A percentile compares a stretch with the other conserved stretches of the same genome.
Conservation (phyloP, 495 filamentous ascomycete species). For the Aspergillus indologenus region DNA sequence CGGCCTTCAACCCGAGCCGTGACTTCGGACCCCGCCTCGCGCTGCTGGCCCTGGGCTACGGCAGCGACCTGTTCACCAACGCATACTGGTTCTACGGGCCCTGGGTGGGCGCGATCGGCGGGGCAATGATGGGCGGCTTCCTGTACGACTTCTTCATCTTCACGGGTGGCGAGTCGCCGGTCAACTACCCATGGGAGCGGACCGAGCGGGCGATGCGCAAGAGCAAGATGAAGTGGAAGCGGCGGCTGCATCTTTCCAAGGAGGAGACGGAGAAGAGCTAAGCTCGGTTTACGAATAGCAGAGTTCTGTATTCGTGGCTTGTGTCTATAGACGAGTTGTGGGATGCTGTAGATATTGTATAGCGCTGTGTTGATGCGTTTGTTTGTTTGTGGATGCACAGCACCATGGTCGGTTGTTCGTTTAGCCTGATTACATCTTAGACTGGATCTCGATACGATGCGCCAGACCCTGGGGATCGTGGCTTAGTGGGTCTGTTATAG, state of each 20-base stretch:
- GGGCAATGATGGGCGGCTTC: slow-evolving; percentile 43
- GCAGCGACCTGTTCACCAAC: slow-evolving; percentile 35
- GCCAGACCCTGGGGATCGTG: not conserved
- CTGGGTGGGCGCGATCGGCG: slow-evolving; percentile 44
- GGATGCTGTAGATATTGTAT: not conserved
- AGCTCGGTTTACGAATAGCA: not conserved
- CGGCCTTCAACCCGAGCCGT: slow-evolving; percentile 48
- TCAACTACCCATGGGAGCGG: slow-evolving; percentile 47
- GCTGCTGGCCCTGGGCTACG: slow-evolving; percentile 43
- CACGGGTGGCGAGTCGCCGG: slow-evolving; percentile 49
- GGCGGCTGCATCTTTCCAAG: slow-evolving; percentile 23
- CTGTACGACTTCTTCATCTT: slow-evolving; percentile 56
- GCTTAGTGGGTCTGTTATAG: not conserved
- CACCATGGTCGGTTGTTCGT: too few species aligned
- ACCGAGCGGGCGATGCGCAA: slow-evolving; percentile 34
- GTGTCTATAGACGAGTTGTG: not conserved
- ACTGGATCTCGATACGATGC: not conserved
- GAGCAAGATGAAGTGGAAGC: slow-evolving; percentile 33
- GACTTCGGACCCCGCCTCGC: slow-evolving; percentile 50
- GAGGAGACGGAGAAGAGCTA: slow-evolving; percentile 8
- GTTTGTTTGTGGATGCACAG: not conserved
- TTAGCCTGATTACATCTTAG: not conserved
- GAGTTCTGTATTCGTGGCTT: not conserved
- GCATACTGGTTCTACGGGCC: slow-evolving; percentile 54
- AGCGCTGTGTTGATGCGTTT: not conserved